These are phyloP conservation scores for Acer negundo DNA, from an alignment of 345 rosid species.

Conservation along the genomic window DNA sequence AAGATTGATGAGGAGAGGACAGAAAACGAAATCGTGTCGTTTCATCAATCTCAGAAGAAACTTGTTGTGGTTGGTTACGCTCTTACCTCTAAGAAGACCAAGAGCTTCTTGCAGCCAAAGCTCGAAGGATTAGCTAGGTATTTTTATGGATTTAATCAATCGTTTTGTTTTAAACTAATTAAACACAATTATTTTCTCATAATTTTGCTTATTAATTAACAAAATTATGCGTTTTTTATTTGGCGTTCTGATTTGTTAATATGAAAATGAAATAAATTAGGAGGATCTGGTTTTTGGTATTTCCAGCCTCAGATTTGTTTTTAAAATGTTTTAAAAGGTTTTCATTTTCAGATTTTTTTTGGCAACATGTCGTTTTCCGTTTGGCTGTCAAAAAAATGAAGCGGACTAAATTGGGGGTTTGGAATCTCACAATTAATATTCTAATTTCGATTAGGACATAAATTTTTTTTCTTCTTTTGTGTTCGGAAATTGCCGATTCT, in stretches of 20 bases:
- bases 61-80: constrained; percentile 74
- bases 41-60: constrained; percentile 37
- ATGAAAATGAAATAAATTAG: not conserved
- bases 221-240: not conserved
- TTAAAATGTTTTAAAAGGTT: constrained; percentile 3
- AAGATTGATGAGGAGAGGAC: constrained; percentile 19
- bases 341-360: constrained; percentile 1
- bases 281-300: not conserved
- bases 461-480: not conserved
- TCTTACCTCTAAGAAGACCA: constrained; percentile 74
- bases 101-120: constrained; percentile 82
- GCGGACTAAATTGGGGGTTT: not conserved
- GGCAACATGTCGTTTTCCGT: constrained; percentile 19
- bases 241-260: not conserved
- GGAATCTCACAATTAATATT: constrained; percentile 9
- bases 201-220: not conserved
- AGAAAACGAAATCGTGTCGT: constrained; percentile 14
- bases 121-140: constrained; percentile 78
- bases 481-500: no score
- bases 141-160: constrained; percentile 2
- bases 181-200: not conserved
- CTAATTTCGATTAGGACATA: not conserved
- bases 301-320: constrained; percentile 5
- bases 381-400: constrained; percentile 17
- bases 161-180: not conserved